Evolutionary conservation across 1,284 basidiomycete species (phyloP), one percentile per base, ranked within the genome.

Genomic region (Sanguinoderma infundibulare): DNA sequence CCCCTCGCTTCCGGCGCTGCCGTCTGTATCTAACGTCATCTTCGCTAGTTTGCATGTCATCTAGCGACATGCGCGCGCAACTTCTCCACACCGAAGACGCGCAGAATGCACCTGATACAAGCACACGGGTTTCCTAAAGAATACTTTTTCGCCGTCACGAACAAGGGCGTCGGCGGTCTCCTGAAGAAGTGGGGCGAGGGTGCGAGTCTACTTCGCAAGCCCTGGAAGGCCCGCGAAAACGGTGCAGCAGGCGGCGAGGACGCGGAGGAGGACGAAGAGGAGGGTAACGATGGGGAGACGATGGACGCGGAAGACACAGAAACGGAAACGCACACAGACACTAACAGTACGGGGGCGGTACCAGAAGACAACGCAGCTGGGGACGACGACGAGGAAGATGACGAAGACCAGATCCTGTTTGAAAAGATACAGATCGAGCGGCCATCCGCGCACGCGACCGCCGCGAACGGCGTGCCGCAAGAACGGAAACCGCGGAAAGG

Each of bases 111-210:
- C 77, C 82, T 96, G 49, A 92, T 96, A 55, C 82, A 89, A 69
- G 85, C 82, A 20, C 95, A 97, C 70, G 83, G 81, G 44, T 97
- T 91, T 70, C 95, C 95, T 1, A 89, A 90, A 72, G 84, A 94
- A 68, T 96, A 89, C 75, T 96, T 93, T 75, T 96, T 96, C 73
- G 85, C 88, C 24, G 89, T 96, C 46, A 94, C 92, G 9, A 94
- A 95, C 74, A 94, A 92, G 73, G 94, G 94, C 24, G 86, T 96
- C 8, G 91, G 91, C 9, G 90, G 87, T 1, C 76, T 93, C 22
- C 72, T 93, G 61, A 83, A 84, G 71, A 84, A 78, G 69, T 93
- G 90, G 90, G 91, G 91, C 10, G 90, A 91, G 65, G 91, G 91
- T 10, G 91, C 84, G 8, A 92, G 90, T 69, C 78, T 94, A 77